Conservation (phyloP, 495 filamentous ascomycete species). For the Haplographium delicatum region DNA sequence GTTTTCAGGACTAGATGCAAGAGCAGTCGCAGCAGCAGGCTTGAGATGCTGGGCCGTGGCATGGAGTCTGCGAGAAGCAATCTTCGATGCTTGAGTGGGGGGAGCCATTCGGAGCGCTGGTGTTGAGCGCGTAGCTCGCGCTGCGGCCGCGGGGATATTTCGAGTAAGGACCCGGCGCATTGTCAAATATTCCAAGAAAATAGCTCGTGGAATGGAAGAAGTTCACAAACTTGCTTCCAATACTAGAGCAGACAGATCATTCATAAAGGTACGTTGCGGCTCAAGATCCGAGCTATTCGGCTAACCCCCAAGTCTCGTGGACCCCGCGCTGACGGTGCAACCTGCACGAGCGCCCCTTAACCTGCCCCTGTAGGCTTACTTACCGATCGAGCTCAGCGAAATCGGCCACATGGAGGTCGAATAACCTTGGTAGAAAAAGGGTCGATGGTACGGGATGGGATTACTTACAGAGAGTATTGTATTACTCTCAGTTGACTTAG, state of each 20-base stretch:
- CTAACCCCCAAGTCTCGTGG: no score
- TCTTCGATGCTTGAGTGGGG: slow-evolving; percentile 19
- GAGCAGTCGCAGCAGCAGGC: slow-evolving; percentile 41
- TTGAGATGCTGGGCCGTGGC: slow-evolving; percentile 55
- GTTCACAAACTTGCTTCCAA: neutral
- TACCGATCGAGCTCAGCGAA: no score
- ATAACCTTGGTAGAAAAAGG: no score
- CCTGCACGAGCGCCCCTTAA: no score
- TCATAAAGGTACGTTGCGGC: no score
- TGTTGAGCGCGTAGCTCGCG: slow-evolving; percentile 16
- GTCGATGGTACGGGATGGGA: no score
- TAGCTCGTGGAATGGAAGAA: slow-evolving; percentile 5
- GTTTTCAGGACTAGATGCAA: slow-evolving; percentile 53
- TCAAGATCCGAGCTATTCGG: no score
- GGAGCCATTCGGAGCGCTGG: slow-evolving; percentile 23
- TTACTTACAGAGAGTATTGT: no score
- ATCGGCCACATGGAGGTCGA: no score
- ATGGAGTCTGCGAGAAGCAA: slow-evolving; percentile 42
- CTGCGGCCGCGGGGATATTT: slow-evolving; percentile 15
- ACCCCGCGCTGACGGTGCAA: no score
- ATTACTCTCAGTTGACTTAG: no score
- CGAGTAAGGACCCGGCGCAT: slow-evolving; percentile 24
- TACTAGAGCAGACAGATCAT: neutral
- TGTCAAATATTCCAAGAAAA: slow-evolving; percentile 1
- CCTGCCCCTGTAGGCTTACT: no score